Evolutionary conservation across 176 grass and related monocot genomes (phyloP).

Genomic region (Secale cereale): DNA sequence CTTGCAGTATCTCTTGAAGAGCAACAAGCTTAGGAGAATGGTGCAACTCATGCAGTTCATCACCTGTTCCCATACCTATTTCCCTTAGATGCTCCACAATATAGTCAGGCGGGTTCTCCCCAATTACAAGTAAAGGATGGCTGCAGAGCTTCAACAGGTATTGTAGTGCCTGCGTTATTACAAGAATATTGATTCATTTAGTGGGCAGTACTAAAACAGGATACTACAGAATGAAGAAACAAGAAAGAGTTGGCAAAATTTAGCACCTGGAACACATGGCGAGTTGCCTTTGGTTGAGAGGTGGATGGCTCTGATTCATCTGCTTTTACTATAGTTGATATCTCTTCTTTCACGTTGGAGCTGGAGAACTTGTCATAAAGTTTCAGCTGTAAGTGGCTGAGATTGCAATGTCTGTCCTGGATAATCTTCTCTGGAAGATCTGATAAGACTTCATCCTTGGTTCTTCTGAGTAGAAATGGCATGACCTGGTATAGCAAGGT

Average conservation of each 20-base stretch:
- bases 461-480: constrained; percentile 98
- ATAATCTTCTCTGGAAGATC: constrained; percentile 99
- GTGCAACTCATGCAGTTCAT: constrained; percentile 83
- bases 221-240: neutral
- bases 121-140: constrained; percentile 85
- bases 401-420: constrained; percentile 93
- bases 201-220: neutral
- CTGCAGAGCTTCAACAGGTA: constrained; percentile 95
- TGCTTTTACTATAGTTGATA: constrained; percentile 76
- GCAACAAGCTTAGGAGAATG: constrained; percentile 98
- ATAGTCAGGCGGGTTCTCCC: constrained; percentile 58
- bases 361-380: constrained; percentile 92
- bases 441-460: constrained; percentile 95
- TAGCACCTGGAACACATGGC: constrained; percentile 92
- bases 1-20: constrained; percentile 98
- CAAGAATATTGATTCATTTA: constrained; percentile 19
- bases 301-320: constrained; percentile 53
- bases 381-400: constrained; percentile 84
- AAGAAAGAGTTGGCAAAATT: constrained; percentile 4
- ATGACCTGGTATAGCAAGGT: constrained; percentile 63
- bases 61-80: constrained; percentile 44
- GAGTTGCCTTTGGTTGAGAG: constrained; percentile 72
- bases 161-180: constrained; percentile 64
- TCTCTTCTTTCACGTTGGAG: constrained; percentile 84
- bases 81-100: constrained; percentile 61